Base-by-base conservation (phyloP, 192 early-diverging fungal genomes). In the Dissophora globulifera region DNA sequence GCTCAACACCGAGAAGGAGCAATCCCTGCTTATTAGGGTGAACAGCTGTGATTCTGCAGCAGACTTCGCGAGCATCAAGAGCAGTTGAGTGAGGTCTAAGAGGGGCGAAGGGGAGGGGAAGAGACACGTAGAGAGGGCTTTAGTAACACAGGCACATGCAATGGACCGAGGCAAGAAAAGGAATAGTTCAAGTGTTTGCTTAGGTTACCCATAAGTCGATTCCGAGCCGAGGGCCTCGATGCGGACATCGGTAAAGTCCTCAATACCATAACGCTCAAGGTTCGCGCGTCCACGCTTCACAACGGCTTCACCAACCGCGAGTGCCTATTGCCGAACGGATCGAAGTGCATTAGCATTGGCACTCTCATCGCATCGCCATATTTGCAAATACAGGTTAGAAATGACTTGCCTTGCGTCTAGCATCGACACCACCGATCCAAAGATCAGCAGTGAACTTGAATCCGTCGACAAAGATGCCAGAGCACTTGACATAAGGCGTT, bases 171-270 rank as follows among this genome's bases (percentile, higher is more conserved):
- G n/a, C n/a, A 11, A 15, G 17, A 35, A 45, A 5, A 8, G n/a
- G 16, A 23, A 13, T 31, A 52, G 29, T 17, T 22, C 38, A 7
- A 17, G 49, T 9, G 16, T 15, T 49, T 35, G 9, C 1, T 11
- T 15, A 15, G 47, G 50, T 76, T 74, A 89, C 87, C 88, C 88
- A 81, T 85, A 90, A 4, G 79, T 82, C 19, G 79, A 79, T 52
- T 90, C 88, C 13, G 87, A 60, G 33, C 88, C 88, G 13, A 90
- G 69, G 7, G 82, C 62, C 57, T 90, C 88, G 33, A 90, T 78
- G 20, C 88, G 87, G 17, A 78, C 51, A 35, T 69, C 82, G 22
- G 85, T 72, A 55, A 81, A 88, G 48, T 86, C 82, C 15, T 78
- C 70, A 27, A 87, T 51, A 15, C 82, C 83, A n/a, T 78, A 57